Conservation (phyloP, 2,329 filamentous ascomycete species). For the Anthostomella pinea region DNA sequence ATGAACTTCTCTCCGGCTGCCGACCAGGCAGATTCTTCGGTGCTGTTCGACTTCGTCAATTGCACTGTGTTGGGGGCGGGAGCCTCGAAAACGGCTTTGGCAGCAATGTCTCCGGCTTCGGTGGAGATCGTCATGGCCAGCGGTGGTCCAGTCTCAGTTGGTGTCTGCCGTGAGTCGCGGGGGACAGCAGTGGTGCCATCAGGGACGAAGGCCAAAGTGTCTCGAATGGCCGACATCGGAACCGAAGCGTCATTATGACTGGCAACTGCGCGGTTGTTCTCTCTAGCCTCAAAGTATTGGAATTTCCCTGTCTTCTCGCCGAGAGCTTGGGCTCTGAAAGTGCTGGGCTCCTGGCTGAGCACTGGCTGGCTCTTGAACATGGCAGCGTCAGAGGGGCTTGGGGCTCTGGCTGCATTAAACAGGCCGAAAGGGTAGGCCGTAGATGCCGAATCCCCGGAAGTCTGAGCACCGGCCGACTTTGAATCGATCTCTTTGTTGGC, state of each 20-base stretch:
- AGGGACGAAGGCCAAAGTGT: conserved; percentile 10
- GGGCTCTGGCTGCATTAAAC: conserved; percentile 11
- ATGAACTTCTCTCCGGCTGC: conserved; percentile 34
- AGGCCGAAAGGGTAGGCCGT: not conserved
- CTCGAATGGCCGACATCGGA: conserved; percentile 15
- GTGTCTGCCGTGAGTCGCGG: too few relatives aligned
- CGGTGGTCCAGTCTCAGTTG: too few relatives aligned
- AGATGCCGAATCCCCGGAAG: too few relatives aligned
- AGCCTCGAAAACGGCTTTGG: too few relatives aligned
- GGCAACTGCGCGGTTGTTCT: conserved; percentile 31
- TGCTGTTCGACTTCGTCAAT: not conserved
- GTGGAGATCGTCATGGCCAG: too few relatives aligned
- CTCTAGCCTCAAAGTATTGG: conserved; percentile 40
- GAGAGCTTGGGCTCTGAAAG: conserved; percentile 30
- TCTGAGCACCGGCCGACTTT: not conserved
- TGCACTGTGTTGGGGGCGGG: too few relatives aligned
- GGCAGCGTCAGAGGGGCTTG: conserved; percentile 32
- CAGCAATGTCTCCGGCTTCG: too few relatives aligned
- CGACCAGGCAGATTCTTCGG: conserved; percentile 22
- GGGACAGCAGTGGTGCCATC: not conserved
- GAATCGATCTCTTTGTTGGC: too few relatives aligned
- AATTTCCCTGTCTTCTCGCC: conserved; percentile 37
- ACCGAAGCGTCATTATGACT: conserved; percentile 8
- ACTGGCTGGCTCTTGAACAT: conserved; percentile 31
- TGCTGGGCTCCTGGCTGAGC: conserved; percentile 23